Base-by-base conservation (phyloP, 225 moss, liverwort and hornwort species). In the Rhytidiadelphus loreus region DNA sequence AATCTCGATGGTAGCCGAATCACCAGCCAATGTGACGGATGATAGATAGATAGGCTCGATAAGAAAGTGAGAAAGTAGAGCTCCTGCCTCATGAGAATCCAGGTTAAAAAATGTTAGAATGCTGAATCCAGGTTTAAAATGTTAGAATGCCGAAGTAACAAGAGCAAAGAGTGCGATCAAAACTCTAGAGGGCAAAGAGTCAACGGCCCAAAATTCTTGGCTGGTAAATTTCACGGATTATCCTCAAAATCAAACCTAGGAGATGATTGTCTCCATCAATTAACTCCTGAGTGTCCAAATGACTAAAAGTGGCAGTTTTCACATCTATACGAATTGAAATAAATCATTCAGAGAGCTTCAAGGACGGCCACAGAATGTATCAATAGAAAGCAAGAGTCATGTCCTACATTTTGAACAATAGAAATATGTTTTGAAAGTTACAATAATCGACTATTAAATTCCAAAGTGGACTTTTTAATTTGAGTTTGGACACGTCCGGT, bases 21-120 rank as follows among this genome's bases (percentile, higher is more conserved):
- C 73, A n/a, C 90, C 89, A 84, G 95, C 94, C 53, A 98, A 90
- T 61, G 94, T 93, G 60, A 98, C 83, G 64, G 96, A 94, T 81
- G 96, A 93, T n/a, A 97, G 58, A 85, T 95, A 97, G 53, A 99
- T 80, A 56, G 98, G 98, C 85, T 91, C 92, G 44, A 91, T 89
- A 79, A 99, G 90, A 78, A 96, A 92, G 89, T 95, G 98, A 74
- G 95, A 94, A 75, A 97, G 93, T 35, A 99, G 87, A 89, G 98
- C 97, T 60, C 98, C 98, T 98, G 94, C 92, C 81, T 88, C 89
- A 71, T 63, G 55, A 86, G 30, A 70, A 87, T 85, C n/a, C 44
- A 53, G 70, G 60, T 59, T 56, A 11, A n/a, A 82, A 69, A 39
- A 24, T 77, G 32, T 65, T 52, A 65, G 9, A 68, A 64, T 50